Evolutionary conservation across 805 yeast genomes (phyloP).

Genomic region (Candida namnaoensis): DNA sequence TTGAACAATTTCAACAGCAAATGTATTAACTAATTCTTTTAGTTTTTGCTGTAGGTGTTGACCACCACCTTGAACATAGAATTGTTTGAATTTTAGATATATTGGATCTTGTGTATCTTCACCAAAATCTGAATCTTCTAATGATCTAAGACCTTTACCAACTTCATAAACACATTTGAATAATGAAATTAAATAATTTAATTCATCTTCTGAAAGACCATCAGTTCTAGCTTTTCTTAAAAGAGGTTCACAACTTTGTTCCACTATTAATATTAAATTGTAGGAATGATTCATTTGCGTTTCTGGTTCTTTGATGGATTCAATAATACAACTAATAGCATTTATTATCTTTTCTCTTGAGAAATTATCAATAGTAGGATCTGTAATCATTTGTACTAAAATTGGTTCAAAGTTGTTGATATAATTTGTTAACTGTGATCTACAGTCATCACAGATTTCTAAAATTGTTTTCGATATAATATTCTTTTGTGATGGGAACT

Average conservation of each 20-base stretch:
- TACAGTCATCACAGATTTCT: conserved; percentile 47
- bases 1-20: conserved; percentile 29
- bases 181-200: conserved; percentile 45
- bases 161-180: conserved; percentile 58
- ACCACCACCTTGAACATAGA: conserved; percentile 35
- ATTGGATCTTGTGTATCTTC: conserved; percentile 18
- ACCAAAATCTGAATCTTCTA: conserved; percentile 29
- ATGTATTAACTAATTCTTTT: conserved; percentile 29
- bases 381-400: conserved; percentile 36
- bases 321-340: conserved; percentile 56
- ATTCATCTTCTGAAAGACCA: conserved; percentile 14
- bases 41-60: conserved; percentile 35
- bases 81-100: conserved; percentile 13
- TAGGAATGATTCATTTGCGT: conserved; percentile 28
- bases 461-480: conserved; percentile 49
- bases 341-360: conserved; percentile 53
- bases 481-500: conserved; percentile 19
- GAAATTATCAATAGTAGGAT: conserved; percentile 28
- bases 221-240: conserved; percentile 5
- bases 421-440: conserved; percentile 29
- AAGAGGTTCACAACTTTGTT: conserved; percentile 8
- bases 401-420: conserved; percentile 41
- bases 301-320: conserved; percentile 39
- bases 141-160: conserved; percentile 59
- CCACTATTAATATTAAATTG: conserved; percentile 24